A percentile compares a stretch with the other conserved stretches of the same genome.
Conservation (phyloP, 2,329 filamentous ascomycete species). For the Bimuria novae-zelandiae region DNA sequence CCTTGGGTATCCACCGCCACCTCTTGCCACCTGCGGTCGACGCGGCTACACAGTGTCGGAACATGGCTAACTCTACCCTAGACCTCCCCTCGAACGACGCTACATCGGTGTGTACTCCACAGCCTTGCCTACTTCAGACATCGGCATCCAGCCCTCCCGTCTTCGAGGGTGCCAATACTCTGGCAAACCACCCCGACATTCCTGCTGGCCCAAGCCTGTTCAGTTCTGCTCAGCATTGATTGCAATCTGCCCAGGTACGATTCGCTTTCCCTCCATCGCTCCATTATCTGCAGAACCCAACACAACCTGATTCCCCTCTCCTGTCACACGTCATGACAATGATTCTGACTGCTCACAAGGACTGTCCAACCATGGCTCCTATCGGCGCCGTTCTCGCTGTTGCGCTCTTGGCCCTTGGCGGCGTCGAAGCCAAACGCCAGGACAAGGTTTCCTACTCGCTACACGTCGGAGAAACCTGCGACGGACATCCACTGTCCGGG, state of each 20-base stretch:
- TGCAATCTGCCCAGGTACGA: too few species aligned
- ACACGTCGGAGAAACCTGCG: slow-evolving; percentile 24
- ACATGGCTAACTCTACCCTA: not conserved
- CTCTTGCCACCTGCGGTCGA: too few species aligned
- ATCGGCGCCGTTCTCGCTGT: slow-evolving; percentile 15
- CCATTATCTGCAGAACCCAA: too few species aligned
- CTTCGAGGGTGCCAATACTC: too few species aligned
- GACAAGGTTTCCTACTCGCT: slow-evolving; percentile 20
- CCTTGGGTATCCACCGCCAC: too few species aligned
- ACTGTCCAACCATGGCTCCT: slow-evolving; percentile 17
- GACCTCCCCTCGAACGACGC: not conserved
- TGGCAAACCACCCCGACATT: too few species aligned
- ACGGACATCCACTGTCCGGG: slow-evolving; percentile 15
- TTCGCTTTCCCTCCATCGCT: too few species aligned
- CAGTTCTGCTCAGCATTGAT: too few species aligned
- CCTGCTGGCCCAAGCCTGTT: too few species aligned
- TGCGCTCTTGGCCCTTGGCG: slow-evolving; percentile 20
- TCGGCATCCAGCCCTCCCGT: too few species aligned
- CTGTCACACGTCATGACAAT: not conserved
- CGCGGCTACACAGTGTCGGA: too few species aligned
- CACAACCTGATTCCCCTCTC: not conserved
- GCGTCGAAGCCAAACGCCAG: slow-evolving; percentile 21
- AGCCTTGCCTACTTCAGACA: not conserved
- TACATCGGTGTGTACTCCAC: not conserved
- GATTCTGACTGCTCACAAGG: not conserved